Base-by-base conservation (phyloP, 768 basidiomycete genomes). In the Hysterangium stoloniferum region DNA sequence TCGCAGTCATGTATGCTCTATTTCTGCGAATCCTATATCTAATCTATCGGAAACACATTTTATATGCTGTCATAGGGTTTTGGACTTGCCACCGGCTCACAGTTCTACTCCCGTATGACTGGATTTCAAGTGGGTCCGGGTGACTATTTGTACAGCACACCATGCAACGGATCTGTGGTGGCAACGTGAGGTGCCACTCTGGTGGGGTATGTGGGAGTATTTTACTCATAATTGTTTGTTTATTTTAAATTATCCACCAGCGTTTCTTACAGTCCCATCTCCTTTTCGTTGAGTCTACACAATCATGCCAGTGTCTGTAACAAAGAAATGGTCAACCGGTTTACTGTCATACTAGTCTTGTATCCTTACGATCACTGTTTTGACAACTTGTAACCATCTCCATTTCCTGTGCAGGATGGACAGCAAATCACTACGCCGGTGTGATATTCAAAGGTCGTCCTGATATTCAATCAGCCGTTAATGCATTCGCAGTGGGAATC, bases 401-500 rank as follows among this genome's bases (percentile, higher is more conserved):
- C 5, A 79, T 87, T 48, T 68, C 86, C 2, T 81, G 73, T 51
- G 66, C 78, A 17, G 88, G 89, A 1, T 92, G 87, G 86, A 75
- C 78, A 12, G 80, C 78, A 35, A 93, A 90, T 63, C 80, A 86
- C 60, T 86, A 83, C 64, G 77, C 79, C 2, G 68, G 75, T 1
- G 65, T 61, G 25, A 74, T 73, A 60, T 87, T 89, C 61, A 68
- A 69, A 29, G 76, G 76, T 54, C 82, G 87, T 62, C 75, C 73
- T 50, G 87, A 93, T 61, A 82, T 92, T 61, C 81, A 77, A 25
- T 82, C 86, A 5, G 86, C 86, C 1, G 76, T 87, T 51, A 88
- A 83, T 12, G 83, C 85, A 1, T 87, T 93, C 58, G 80, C 83
- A 1, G 87, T 92, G 35, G 88, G 89, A 5, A 68, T 90, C 48